Percentiles rank a stretch among this genome's conserved stretches.
phyloP scores from a whole-genome alignment of 768 basidiomycete genomes.

The Boletus vinaceobasis region DNA sequence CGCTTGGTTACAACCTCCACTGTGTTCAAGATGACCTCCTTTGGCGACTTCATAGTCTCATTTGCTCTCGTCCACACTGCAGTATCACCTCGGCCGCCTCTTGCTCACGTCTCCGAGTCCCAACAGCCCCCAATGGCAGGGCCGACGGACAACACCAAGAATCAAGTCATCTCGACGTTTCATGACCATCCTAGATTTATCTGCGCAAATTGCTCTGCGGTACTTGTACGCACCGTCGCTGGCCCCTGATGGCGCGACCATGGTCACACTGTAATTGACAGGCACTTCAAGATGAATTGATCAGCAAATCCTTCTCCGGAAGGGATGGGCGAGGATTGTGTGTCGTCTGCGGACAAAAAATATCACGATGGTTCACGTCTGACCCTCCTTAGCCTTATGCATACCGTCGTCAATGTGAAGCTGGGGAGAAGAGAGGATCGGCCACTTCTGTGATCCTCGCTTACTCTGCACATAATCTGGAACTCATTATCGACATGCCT shows the following conservation, averaged over 20 bases:
- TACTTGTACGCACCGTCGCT: slow-evolving; percentile 49
- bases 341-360: slow-evolving; percentile 29
- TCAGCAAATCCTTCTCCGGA: slow-evolving; percentile 82
- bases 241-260: not conserved
- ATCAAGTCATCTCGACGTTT: slow-evolving; percentile 60
- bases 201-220: slow-evolving; percentile 66
- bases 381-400: slow-evolving; percentile 53
- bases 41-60: slow-evolving; percentile 21
- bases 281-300: slow-evolving; percentile 80
- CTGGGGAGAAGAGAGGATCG: slow-evolving; percentile 73
- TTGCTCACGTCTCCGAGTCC: not conserved
- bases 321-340: slow-evolving; percentile 80
- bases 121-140: slow-evolving; percentile 14
- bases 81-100: not conserved
- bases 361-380: not conserved
- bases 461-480: not conserved
- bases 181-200: slow-evolving; percentile 65
- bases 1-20: not conserved
- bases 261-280: slow-evolving; percentile 24
- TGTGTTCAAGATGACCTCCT: slow-evolving; percentile 16
- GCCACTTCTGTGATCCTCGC: slow-evolving; percentile 53
- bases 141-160: slow-evolving; percentile 43
- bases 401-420: slow-evolving; percentile 74
- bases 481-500: slow-evolving; percentile 4
- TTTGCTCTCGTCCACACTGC: slow-evolving; percentile 11